Percentiles rank a stretch among this genome's conserved stretches.
These are phyloP conservation scores for Ambrosia artemisiifolia DNA, from an alignment of 129 eudicot species.

Conservation along the genomic window DNA sequence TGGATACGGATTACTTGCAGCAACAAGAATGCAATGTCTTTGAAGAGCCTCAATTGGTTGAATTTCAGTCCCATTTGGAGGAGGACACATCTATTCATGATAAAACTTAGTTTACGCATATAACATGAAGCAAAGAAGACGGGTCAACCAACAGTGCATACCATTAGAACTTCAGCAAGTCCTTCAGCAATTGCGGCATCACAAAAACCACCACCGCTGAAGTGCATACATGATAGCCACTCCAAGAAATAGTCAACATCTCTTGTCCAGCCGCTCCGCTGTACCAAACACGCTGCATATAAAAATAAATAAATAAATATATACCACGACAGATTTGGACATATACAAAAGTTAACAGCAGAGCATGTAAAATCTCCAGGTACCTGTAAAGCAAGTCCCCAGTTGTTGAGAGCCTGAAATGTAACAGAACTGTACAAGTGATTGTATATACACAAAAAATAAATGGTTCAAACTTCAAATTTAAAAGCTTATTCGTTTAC, in stretches of 20 bases:
- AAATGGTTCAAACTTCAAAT: neutral
- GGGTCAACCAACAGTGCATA: neutral
- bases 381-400: conserved; percentile 93
- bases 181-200: conserved; percentile 31
- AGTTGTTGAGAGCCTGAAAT: conserved; percentile 76
- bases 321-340: neutral
- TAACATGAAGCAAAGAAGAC: neutral
- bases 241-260: conserved; percentile 11
- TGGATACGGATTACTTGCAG: conserved; percentile 33
- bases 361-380: conserved; percentile 8
- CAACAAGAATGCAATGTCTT: conserved; percentile 35
- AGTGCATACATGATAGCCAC: conserved; percentile 19
- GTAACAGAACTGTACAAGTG: neutral
- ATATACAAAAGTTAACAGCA: neutral
- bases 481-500: neutral
- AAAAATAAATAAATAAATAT: neutral
- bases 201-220: conserved; percentile 17
- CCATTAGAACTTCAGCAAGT: conserved; percentile 22
- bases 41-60: conserved; percentile 8
- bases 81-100: conserved; percentile 16
- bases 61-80: conserved; percentile 8
- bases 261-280: conserved; percentile 24
- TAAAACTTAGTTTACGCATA: neutral
- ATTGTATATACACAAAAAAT: neutral
- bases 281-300: conserved; percentile 10